These are phyloP conservation scores for Xylaria curta DNA, from an alignment of 495 filamentous ascomycete genomes.

Conservation along the genomic window DNA sequence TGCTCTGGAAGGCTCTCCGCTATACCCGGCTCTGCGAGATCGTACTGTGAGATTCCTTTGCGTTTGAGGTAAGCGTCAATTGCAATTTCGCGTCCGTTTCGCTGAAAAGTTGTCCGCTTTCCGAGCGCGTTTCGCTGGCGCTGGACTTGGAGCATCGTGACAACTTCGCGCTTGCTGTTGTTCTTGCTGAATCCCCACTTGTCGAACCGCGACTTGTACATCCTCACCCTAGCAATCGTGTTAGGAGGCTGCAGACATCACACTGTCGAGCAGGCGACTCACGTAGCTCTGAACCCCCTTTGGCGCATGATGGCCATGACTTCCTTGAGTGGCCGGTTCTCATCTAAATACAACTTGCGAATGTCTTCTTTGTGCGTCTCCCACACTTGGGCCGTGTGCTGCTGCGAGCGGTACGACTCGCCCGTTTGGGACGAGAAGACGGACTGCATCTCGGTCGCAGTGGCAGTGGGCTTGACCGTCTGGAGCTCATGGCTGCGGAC, in stretches of 20 bases:
- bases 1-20: conserved; percentile 43
- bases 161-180: conserved; percentile 45
- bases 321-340: conserved; percentile 43
- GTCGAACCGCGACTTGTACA: conserved; percentile 45
- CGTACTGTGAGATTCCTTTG: conserved; percentile 46
- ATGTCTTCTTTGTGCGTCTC: conserved; percentile 45
- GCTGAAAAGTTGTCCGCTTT: conserved; percentile 45
- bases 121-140: conserved; percentile 46
- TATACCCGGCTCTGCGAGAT: conserved; percentile 44
- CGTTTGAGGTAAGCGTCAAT: conserved; percentile 46
- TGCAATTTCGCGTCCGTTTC: conserved; percentile 45
- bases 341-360: conserved; percentile 42
- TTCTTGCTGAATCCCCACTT: conserved; percentile 46
- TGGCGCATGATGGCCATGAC: conserved; percentile 47
- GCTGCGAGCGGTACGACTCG: conserved; percentile 41
- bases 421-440: conserved; percentile 44
- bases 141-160: conserved; percentile 46
- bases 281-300: conserved; percentile 46
- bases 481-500: conserved; percentile 32
- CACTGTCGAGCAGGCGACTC: conserved; percentile 26
- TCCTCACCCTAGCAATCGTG: conserved; percentile 34
- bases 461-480: conserved; percentile 30
- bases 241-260: conserved; percentile 26
- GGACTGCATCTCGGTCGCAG: conserved; percentile 38
- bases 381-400: conserved; percentile 42